A percentile compares a stretch with the other conserved stretches of the same genome.
Conservation (phyloP, 176 grass and related monocot genomes). For the Musa schizocarpa region DNA sequence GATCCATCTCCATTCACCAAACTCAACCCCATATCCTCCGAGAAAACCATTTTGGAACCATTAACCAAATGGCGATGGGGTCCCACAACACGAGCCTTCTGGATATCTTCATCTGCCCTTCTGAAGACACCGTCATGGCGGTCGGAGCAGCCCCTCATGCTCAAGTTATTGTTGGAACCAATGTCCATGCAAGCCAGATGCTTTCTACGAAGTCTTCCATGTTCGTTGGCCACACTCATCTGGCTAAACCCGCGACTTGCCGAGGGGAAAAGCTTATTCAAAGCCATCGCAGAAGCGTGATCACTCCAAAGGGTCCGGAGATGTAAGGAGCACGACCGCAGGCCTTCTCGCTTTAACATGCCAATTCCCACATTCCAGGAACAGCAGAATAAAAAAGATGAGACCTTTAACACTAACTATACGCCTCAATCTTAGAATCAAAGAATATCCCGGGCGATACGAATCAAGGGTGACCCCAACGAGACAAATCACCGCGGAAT, state of each 20-base stretch:
- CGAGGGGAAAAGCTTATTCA: conserved; percentile 16
- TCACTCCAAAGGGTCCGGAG: conserved; percentile 23
- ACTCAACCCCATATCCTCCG: conserved; percentile 28
- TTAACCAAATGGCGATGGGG: conserved; percentile 32
- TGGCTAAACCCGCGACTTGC: conserved; percentile 32
- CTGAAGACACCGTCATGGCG: conserved; percentile 29
- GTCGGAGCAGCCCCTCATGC: conserved; percentile 39
- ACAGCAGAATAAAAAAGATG: background rate
- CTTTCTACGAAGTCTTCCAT: conserved; percentile 7
- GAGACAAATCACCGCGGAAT: too few relatives aligned
- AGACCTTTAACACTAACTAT: background rate
- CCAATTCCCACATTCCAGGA: conserved; percentile 45
- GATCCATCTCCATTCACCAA: conserved; percentile 41
- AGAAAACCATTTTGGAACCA: conserved; percentile 28
- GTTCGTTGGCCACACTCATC: conserved; percentile 21
- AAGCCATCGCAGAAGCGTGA: conserved; percentile 27
- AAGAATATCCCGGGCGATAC: background rate
- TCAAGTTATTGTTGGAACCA: conserved; percentile 28
- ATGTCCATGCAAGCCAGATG: conserved; percentile 27
- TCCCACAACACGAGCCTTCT: conserved; percentile 31
- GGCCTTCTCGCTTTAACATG: conserved; percentile 51
- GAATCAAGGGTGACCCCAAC: background rate
- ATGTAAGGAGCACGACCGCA: conserved; percentile 39
- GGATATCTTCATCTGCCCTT: conserved; percentile 25
- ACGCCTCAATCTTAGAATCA: background rate